Conservation (phyloP, 2,329 filamentous ascomycete genomes). For the Ilyonectria sp. region DNA sequence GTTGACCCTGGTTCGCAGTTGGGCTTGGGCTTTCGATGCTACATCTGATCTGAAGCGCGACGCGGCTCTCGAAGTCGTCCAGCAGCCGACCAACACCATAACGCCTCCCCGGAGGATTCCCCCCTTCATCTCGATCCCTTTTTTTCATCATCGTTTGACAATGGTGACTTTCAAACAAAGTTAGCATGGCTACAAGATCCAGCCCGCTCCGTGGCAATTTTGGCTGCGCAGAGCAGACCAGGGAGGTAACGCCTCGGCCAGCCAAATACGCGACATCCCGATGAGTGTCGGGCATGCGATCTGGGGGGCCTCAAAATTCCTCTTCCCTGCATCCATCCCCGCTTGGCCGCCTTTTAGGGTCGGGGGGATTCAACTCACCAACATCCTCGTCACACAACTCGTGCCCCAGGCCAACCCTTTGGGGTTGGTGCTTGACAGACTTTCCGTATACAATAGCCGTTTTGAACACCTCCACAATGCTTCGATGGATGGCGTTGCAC, state of each 20-base stretch:
- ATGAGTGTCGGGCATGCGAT: slow-evolving; percentile 39
- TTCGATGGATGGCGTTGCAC: slow-evolving; percentile 98
- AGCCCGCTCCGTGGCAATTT: slow-evolving; percentile 35
- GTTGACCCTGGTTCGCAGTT: slow-evolving; percentile 37
- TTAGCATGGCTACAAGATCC: slow-evolving; percentile 45
- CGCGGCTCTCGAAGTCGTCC: slow-evolving; percentile 40
- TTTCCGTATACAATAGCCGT: slow-evolving; percentile 96
- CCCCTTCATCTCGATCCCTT: slow-evolving; percentile 41
- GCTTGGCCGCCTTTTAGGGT: slow-evolving; percentile 31
- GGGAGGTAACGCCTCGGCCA: slow-evolving; percentile 32
- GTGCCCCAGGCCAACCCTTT: slow-evolving; percentile 91
- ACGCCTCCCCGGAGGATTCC: slow-evolving; percentile 37
- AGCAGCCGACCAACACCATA: slow-evolving; percentile 36
- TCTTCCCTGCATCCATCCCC: slow-evolving; percentile 28
- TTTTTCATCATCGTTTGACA: slow-evolving; percentile 77
- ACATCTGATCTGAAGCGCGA: slow-evolving; percentile 37
- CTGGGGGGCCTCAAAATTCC: slow-evolving; percentile 34
- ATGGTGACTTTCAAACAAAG: slow-evolving; percentile 62
- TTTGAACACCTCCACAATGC: slow-evolving; percentile 96
- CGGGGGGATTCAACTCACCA: slow-evolving; percentile 70
- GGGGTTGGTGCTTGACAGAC: slow-evolving; percentile 98
- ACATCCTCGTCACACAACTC: slow-evolving; percentile 98
- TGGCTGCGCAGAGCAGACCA: slow-evolving; percentile 30
- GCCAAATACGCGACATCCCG: slow-evolving; percentile 41
- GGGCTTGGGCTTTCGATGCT: slow-evolving; percentile 31